A percentile compares a stretch with the other conserved stretches of the same genome.
Conservation (phyloP, 495 filamentous ascomycete genomes). For the Glutinoglossum americanum region DNA sequence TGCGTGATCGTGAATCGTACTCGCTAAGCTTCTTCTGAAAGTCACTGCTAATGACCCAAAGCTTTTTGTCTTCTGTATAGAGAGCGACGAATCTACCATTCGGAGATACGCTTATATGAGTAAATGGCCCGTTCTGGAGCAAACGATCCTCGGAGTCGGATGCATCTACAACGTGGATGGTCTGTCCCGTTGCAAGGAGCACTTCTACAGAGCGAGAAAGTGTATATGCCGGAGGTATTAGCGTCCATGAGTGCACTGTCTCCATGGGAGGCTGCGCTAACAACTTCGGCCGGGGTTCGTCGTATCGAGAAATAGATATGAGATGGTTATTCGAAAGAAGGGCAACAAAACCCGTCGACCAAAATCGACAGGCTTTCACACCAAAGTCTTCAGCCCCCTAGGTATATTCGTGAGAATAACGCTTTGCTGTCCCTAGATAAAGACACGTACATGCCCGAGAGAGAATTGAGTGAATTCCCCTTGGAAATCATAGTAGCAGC, state of each 20-base stretch:
- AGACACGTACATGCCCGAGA: conserved; percentile 47
- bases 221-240: conserved; percentile 75
- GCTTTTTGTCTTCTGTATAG: conserved; percentile 64
- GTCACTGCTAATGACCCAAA: conserved; percentile 86
- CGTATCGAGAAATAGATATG: conserved; percentile 68
- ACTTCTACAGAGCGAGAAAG: conserved; percentile 93
- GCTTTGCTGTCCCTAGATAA: background rate
- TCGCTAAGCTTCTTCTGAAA: conserved; percentile 84
- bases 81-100: conserved; percentile 74
- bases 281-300: conserved; percentile 71
- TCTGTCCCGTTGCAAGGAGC: conserved; percentile 64
- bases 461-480: conserved; percentile 91
- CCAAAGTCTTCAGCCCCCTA: conserved; percentile 70
- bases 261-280: conserved; percentile 61
- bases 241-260: conserved; percentile 65
- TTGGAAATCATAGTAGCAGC: conserved; percentile 79
- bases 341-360: conserved; percentile 80
- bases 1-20: conserved; percentile 69
- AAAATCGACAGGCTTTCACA: conserved; percentile 75
- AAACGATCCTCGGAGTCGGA: conserved; percentile 78
- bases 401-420: background rate
- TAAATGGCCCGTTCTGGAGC: conserved; percentile 79
- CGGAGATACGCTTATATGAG: conserved; percentile 71
- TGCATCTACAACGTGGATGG: conserved; percentile 68
- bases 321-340: conserved; percentile 75